Evolutionary conservation across 2,329 filamentous ascomycete species (phyloP).

Genomic region (Sarocladium oryzae): DNA sequence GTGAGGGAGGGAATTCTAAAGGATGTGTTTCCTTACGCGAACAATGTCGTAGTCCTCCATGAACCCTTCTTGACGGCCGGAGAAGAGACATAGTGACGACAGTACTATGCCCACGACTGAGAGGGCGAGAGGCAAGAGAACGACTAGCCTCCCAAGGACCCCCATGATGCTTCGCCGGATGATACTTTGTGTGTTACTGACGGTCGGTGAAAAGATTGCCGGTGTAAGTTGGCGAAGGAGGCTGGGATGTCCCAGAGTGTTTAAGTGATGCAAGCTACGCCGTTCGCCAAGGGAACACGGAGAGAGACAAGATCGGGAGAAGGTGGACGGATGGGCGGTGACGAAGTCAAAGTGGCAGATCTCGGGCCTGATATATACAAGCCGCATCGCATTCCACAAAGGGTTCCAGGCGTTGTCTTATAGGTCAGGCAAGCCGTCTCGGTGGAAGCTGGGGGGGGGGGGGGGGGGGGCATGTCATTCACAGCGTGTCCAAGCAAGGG

Average conservation of each 20-base stretch:
- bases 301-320: not conserved
- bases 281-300: not conserved
- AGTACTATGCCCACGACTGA: conserved; percentile 33
- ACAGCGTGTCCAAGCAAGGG: too few relatives aligned
- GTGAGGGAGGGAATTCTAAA: not conserved
- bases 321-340: not conserved
- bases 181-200: not conserved
- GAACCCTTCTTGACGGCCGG: conserved; percentile 33
- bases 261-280: not conserved
- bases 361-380: not conserved
- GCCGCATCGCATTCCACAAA: not conserved
- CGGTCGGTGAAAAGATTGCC: too few relatives aligned
- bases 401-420: too few relatives aligned
- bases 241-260: not conserved
- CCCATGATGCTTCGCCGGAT: conserved; percentile 12
- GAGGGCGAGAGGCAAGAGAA: conserved; percentile 30
- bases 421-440: not conserved
- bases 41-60: conserved; percentile 37
- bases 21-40: conserved; percentile 22
- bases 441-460: not conserved
- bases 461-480: not conserved
- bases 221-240: not conserved
- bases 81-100: conserved; percentile 32
- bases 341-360: too few relatives aligned
- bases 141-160: conserved; percentile 19